These are phyloP conservation scores for Sclerotinia borealis DNA, from an alignment of 2,329 filamentous ascomycete genomes.

Conservation along the genomic window DNA sequence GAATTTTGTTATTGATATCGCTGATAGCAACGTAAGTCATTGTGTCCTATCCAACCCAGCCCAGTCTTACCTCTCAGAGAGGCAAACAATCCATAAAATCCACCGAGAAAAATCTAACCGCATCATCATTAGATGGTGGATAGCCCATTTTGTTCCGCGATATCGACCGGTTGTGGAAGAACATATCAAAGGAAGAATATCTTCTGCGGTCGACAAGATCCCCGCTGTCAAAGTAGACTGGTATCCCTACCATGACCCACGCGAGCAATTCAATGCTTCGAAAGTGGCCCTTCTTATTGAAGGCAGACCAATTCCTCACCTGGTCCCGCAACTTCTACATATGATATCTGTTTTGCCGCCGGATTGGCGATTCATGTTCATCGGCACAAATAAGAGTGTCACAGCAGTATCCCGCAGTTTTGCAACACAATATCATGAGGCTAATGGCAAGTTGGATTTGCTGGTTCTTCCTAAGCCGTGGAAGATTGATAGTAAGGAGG, in stretches of 20 bases:
- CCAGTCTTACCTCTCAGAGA: not conserved
- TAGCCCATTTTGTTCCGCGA: slow-evolving; percentile 39
- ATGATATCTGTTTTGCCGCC: slow-evolving; percentile 52
- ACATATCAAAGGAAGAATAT: slow-evolving; percentile 25
- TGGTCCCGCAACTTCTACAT: slow-evolving; percentile 50
- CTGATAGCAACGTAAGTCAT: slow-evolving; percentile 27
- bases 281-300: slow-evolving; percentile 50
- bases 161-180: slow-evolving; percentile 41
- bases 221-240: slow-evolving; percentile 30
- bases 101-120: not conserved
- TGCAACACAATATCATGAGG: slow-evolving; percentile 44
- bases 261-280: slow-evolving; percentile 36
- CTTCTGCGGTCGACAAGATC: slow-evolving; percentile 26
- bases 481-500: slow-evolving; percentile 38
- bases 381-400: slow-evolving; percentile 42
- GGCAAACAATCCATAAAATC: not conserved
- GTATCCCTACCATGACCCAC: slow-evolving; percentile 24
- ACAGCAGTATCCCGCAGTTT: slow-evolving; percentile 40
- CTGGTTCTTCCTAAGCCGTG: slow-evolving; percentile 15
- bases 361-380: slow-evolving; percentile 53
- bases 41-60: not conserved
- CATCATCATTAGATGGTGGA: slow-evolving; percentile 38
- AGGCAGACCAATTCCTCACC: slow-evolving; percentile 42
- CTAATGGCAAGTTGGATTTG: slow-evolving; percentile 39
- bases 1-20: slow-evolving; percentile 22